A percentile compares a stretch with the other conserved stretches of the same genome.
phyloP scores from a whole-genome alignment of 768 basidiomycete genomes.

The Rubroboletus pulcherrimus region DNA sequence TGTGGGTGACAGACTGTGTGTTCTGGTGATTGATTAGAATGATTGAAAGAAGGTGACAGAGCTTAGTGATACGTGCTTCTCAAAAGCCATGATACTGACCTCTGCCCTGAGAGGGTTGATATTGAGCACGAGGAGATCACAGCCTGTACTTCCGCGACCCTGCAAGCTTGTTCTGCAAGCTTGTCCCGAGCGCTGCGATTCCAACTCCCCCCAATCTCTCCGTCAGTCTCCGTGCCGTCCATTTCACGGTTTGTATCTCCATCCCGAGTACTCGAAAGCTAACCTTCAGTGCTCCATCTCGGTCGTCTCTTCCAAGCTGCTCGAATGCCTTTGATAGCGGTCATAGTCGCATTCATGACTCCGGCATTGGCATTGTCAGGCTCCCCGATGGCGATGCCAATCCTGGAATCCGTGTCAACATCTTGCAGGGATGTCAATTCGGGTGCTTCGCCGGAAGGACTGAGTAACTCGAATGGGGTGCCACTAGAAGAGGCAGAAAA shows the following conservation, averaged over 20 bases:
- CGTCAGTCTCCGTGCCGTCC: constrained; percentile 50
- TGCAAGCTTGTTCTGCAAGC: constrained; percentile 64
- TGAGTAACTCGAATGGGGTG: constrained; percentile 29
- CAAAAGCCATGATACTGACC: constrained; percentile 90
- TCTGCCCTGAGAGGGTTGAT: constrained; percentile 86
- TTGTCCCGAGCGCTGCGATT: constrained; percentile 61
- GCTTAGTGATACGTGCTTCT: constrained; percentile 89
- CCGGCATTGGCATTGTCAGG: constrained; percentile 36
- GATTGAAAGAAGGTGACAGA: constrained; percentile 68
- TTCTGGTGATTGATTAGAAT: constrained; percentile 46
- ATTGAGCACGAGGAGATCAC: constrained; percentile 85
- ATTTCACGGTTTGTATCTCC: constrained; percentile 43
- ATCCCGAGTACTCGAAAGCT: constrained; percentile 69
- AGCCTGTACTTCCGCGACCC: constrained; percentile 45
- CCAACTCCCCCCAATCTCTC: constrained; percentile 55
- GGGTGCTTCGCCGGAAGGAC: constrained; percentile 47
- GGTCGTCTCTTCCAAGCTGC: constrained; percentile 61
- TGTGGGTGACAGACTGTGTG: constrained; percentile 25
- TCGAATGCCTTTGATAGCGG: constrained; percentile 86
- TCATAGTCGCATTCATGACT: constrained; percentile 84
- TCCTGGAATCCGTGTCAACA: constrained; percentile 20
- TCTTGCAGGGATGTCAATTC: constrained; percentile 36
- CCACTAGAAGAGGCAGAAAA: constrained; percentile 24
- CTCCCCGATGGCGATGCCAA: constrained; percentile 25
- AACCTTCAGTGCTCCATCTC: constrained; percentile 63